Conservation (phyloP, 495 filamentous ascomycete genomes). For the Annulohypoxylon bovei region DNA sequence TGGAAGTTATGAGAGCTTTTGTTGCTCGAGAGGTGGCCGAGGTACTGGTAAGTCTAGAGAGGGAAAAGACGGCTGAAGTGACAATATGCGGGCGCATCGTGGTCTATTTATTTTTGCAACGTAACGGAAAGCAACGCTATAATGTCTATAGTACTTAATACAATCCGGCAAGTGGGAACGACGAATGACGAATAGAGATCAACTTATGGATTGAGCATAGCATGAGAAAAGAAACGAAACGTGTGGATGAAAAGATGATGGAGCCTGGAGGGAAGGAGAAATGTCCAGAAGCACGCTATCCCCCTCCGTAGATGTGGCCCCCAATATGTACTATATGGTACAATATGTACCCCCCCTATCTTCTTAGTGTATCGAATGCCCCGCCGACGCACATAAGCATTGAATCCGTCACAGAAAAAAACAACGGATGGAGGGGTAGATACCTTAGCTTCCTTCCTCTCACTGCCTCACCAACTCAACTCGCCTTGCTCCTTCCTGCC, state of each 20-base stretch:
- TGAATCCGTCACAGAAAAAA: constrained; percentile 4
- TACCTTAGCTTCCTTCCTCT: not conserved
- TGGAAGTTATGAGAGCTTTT: constrained; percentile 9
- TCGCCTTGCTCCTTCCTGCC: not conserved
- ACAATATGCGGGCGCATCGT: constrained; percentile 44
- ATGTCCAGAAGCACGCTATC: constrained; percentile 33
- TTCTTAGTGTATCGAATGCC: constrained; percentile 33
- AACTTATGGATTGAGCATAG: not conserved
- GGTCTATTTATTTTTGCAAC: constrained; percentile 39
- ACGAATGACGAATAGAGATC: not conserved
- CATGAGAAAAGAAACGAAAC: not conserved
- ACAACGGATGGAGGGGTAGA: constrained; percentile 23
- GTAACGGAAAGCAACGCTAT: constrained; percentile 14
- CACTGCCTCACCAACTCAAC: not conserved
- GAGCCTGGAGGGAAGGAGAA: constrained; percentile 19
- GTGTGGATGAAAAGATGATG: not conserved
- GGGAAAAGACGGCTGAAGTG: constrained; percentile 42
- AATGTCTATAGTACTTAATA: not conserved
- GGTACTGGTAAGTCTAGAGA: constrained; percentile 37
- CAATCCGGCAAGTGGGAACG: constrained; percentile 18
- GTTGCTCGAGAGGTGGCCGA: constrained; percentile 28
- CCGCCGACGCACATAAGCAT: constrained; percentile 28
- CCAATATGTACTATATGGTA: not conserved
- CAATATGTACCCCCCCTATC: constrained; percentile 7
- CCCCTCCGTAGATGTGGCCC: not conserved